Evolutionary conservation across 768 basidiomycete genomes (phyloP).

Genomic region (Hirschioporus abietinus): DNA sequence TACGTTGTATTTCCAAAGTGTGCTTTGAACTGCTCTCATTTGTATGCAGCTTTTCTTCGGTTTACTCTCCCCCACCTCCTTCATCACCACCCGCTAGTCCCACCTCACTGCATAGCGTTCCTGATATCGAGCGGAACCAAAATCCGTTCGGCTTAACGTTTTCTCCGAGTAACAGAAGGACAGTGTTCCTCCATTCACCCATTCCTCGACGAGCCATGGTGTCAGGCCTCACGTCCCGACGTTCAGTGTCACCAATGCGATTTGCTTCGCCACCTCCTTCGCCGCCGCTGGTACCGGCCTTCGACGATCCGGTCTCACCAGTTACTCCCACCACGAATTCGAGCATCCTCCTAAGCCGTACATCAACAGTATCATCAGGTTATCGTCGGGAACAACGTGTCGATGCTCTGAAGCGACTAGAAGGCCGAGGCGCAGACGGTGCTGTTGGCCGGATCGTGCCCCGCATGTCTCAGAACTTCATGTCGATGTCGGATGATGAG

Average conservation of each 20-base stretch:
- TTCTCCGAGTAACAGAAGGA: slow-evolving; percentile 7
- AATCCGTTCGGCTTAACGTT: slow-evolving; percentile 5
- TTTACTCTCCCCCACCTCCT: slow-evolving; percentile 18
- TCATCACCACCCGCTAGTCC: slow-evolving; percentile 17
- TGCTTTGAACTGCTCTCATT: slow-evolving; percentile 10
- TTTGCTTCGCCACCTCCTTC: slow-evolving; percentile 46
- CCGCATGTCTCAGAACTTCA: slow-evolving; percentile 42
- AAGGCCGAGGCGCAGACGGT: slow-evolving; percentile 36
- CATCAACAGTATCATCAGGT: slow-evolving; percentile 25
- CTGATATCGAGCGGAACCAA: slow-evolving; percentile 9
- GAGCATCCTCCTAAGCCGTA: background rate
- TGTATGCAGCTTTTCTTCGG: slow-evolving; percentile 9
- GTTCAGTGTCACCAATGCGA: slow-evolving; percentile 10
- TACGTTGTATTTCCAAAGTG: slow-evolving; percentile 13
- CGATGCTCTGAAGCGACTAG: slow-evolving; percentile 59
- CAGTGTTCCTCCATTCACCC: slow-evolving; percentile 3
- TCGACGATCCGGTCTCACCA: slow-evolving; percentile 16
- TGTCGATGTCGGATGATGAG: slow-evolving; percentile 65
- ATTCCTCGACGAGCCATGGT: background rate
- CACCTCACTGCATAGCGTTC: slow-evolving; percentile 13
- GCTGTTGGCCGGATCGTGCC: slow-evolving; percentile 19
- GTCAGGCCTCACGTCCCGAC: slow-evolving; percentile 12
- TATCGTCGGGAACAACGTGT: slow-evolving; percentile 45
- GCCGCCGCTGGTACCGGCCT: slow-evolving; percentile 23
- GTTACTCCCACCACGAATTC: slow-evolving; percentile 14